phyloP scores from a whole-genome alignment of 1,284 basidiomycete species.

The Sparassis latifolia region DNA sequence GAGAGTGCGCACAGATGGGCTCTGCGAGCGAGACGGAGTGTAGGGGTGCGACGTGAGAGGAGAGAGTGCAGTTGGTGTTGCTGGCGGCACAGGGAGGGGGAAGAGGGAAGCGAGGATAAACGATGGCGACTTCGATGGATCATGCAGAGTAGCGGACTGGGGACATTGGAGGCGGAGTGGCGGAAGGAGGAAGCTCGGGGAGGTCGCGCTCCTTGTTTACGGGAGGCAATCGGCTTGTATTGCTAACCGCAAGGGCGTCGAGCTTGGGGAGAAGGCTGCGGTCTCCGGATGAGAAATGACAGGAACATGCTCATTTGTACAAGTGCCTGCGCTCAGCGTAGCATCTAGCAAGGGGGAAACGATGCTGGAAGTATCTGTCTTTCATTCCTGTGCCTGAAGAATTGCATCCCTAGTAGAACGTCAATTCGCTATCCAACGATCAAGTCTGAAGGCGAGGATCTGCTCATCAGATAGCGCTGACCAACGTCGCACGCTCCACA shows the following conservation, averaged over 20 bases:
- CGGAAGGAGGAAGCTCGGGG: slow-evolving; percentile 24
- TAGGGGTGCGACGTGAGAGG: slow-evolving; percentile 10
- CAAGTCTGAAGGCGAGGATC: too few species aligned
- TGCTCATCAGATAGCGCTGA: slow-evolving; percentile 66
- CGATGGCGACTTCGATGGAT: too few species aligned
- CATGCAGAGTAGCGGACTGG: slow-evolving; percentile 15
- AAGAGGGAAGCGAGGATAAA: slow-evolving; percentile 6
- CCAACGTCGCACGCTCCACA: slow-evolving; percentile 63
- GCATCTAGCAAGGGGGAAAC: too few species aligned
- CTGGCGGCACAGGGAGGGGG: slow-evolving; percentile 14
- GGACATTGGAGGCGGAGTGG: slow-evolving; percentile 1
- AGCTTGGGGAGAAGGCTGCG: too few species aligned
- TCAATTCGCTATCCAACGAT: too few species aligned
- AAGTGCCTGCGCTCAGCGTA: too few species aligned
- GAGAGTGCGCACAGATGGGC: slow-evolving; percentile 46
- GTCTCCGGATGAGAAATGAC: too few species aligned
- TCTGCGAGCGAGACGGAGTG: slow-evolving; percentile 26
- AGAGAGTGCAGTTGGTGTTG: slow-evolving; percentile 9
- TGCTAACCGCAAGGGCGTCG: too few species aligned
- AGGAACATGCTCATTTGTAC: too few species aligned
- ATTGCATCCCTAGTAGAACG: slow-evolving; percentile 49
- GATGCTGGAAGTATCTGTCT: slow-evolving; percentile 1
- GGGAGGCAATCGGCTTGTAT: too few species aligned
- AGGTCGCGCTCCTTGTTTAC: slow-evolving; percentile 20
- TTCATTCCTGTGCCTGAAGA: slow-evolving; percentile 32